phyloP scores from a whole-genome alignment of 208 protist genomes.

The Wallacemonas rigidus region DNA sequence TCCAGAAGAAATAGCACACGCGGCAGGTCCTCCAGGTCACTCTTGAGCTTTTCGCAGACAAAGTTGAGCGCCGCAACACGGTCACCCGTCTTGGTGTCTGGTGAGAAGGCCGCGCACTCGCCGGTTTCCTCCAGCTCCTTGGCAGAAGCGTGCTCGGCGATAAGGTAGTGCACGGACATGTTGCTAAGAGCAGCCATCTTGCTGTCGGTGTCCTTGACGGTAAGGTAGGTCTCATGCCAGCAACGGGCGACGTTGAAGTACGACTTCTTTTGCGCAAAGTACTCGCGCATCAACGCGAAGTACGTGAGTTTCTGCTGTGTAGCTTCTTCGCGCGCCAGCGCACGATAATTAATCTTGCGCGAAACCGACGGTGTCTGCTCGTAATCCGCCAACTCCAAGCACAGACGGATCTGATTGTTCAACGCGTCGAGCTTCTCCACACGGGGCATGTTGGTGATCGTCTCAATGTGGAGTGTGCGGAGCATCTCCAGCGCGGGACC shows the following conservation, averaged over 20 bases:
- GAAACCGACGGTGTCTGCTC: slow-evolving; percentile 93
- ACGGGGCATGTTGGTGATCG: slow-evolving; percentile 96
- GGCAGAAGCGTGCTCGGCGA: slow-evolving; percentile 71
- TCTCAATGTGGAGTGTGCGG: slow-evolving; percentile 96
- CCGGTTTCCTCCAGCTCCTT: slow-evolving; percentile 84
- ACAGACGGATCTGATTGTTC: slow-evolving; percentile 95
- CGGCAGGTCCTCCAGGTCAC: slow-evolving; percentile 73
- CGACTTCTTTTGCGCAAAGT: slow-evolving; percentile 80
- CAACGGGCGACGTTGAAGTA: slow-evolving; percentile 94
- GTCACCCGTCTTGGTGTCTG: slow-evolving; percentile 58
- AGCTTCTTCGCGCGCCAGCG: slow-evolving; percentile 67
- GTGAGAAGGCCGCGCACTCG: slow-evolving; percentile 78
- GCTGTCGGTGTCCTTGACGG: slow-evolving; percentile 72
- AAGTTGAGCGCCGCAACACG: slow-evolving; percentile 49
- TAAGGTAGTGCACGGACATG: slow-evolving; percentile 83
- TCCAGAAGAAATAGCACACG: slow-evolving; percentile 72
- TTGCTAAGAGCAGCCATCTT: slow-evolving; percentile 75
- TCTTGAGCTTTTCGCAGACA: slow-evolving; percentile 57
- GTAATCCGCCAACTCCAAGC: slow-evolving; percentile 93
- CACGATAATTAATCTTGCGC: slow-evolving; percentile 93
- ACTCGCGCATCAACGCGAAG: slow-evolving; percentile 89
- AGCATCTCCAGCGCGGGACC: slow-evolving; percentile 93
- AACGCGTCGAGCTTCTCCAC: slow-evolving; percentile 96
- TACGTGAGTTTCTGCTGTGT: slow-evolving; percentile 81
- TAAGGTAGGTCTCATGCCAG: slow-evolving; percentile 93